phyloP scores from a whole-genome alignment of 2,329 filamentous ascomycete genomes.

The Exophiala oligosperma region DNA sequence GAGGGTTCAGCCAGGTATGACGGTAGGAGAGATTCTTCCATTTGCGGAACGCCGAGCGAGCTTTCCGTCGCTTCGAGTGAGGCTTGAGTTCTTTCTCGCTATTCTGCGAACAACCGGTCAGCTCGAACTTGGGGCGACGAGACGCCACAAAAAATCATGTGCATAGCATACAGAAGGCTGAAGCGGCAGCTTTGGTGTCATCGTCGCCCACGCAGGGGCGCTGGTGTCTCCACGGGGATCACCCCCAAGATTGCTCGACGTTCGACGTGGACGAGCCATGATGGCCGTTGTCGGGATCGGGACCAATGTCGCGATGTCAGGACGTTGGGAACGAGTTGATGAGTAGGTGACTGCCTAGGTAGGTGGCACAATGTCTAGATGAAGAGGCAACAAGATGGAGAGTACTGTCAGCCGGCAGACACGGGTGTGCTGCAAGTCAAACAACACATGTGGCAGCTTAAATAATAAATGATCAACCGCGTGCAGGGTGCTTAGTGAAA shows the following conservation, averaged over 20 bases:
- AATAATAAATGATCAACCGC: background rate
- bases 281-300: background rate
- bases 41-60: slow-evolving; percentile 43
- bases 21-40: slow-evolving; percentile 38
- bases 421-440: background rate
- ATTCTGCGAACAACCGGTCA: slow-evolving; percentile 12
- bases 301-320: background rate
- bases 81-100: slow-evolving; percentile 32
- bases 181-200: slow-evolving; percentile 39
- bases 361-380: background rate
- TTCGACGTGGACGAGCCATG: slow-evolving; percentile 38
- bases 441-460: background rate
- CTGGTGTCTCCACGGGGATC: slow-evolving; percentile 50
- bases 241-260: slow-evolving; percentile 46
- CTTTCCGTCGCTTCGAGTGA: slow-evolving; percentile 46
- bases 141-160: background rate
- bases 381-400: background rate
- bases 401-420: background rate
- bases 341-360: background rate
- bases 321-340: background rate
- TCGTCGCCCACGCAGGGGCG: slow-evolving; percentile 47
- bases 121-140: background rate
- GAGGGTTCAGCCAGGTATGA: slow-evolving; percentile 64
- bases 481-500: background rate
- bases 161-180: slow-evolving; percentile 19